A percentile compares a stretch with the other conserved stretches of the same genome.
These are phyloP conservation scores for Ophiosphaerella narmari DNA, from an alignment of 2,329 filamentous ascomycete species.

Conservation along the genomic window DNA sequence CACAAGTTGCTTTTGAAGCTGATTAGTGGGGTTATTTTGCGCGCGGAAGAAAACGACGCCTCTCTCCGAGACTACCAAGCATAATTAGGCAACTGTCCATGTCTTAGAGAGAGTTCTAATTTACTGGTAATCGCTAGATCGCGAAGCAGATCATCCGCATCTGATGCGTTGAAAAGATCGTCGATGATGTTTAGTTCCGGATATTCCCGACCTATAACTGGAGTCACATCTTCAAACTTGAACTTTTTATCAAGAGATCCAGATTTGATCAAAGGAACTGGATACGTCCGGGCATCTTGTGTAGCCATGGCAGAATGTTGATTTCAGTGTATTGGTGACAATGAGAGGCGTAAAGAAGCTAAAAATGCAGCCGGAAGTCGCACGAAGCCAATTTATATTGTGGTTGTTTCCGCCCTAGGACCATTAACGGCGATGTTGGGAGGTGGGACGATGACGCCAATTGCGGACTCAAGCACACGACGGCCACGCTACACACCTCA, in stretches of 20 bases:
- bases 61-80: constrained; percentile 47
- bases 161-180: constrained; percentile 66
- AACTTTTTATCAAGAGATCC: constrained; percentile 16
- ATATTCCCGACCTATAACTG: constrained; percentile 66
- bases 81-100: neutral
- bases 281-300: constrained; percentile 1
- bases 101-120: neutral
- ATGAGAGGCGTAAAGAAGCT: neutral
- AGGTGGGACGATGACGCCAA: constrained; percentile 12
- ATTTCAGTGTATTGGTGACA: neutral
- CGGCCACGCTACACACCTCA: neutral
- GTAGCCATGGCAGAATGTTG: neutral
- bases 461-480: constrained; percentile 10
- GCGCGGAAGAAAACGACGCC: constrained; percentile 61
- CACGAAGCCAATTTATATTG: neutral
- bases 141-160: constrained; percentile 66
- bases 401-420: neutral
- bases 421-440: neutral
- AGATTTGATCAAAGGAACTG: constrained; percentile 14
- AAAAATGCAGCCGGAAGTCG: no score
- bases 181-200: constrained; percentile 59
- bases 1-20: constrained; percentile 58
- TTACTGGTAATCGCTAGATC: constrained; percentile 60
- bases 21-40: constrained; percentile 55
- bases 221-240: constrained; percentile 57